Evolutionary conservation across 1,139 yeast genomes (phyloP), one percentile per base, ranked within the genome.

Genomic region (Debaryomycetaceae sp.): DNA sequence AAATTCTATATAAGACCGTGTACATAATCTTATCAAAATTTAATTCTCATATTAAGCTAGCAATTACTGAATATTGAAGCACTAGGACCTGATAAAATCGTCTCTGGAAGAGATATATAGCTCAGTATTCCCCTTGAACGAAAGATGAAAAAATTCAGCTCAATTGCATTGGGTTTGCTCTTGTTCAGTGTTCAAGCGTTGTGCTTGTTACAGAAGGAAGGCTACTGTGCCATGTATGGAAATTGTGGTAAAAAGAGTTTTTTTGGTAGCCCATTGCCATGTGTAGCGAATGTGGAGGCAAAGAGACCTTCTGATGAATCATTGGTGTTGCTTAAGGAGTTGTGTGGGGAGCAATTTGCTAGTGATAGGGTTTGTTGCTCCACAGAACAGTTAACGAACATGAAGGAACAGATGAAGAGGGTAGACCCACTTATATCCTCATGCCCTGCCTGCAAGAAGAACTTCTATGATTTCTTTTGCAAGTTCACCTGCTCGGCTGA

Each of bases 371-470:
- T 71, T n/a, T 73, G 78, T 49, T 73, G 78, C 48, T 60, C 73
- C 0, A 49, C 58, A 22, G 63, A 56, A 19, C 78, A 73, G 46
- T 47, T 72, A 16, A 39, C 47, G 8, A 53, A 52, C 17, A 57
- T 72, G 43, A 67, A 68, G 41, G 47, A 64, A 33, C 86, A 83
- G 55, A 65, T 92, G 42, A 79, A 82, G 50, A 80, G 79, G 46
- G 96, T 86, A 0, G 94, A 85, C 44, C 79, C 88, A 0, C 63
- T 92, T 31, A 84, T 92, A 32, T 79, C 95, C 17, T 86, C 96
- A 5, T 92, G 98, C 59, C 98, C 98, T 1, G 98, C 98, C 0
- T 92, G 98, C 59, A 73, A 78, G 43, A 81, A 80, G 62, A 92
- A 92, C 66, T 91, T 92, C 60, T 80, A 81, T 53, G 86, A 84